phyloP scores from a whole-genome alignment of 2,329 filamentous ascomycete species.

The Diaporthe sp. region DNA sequence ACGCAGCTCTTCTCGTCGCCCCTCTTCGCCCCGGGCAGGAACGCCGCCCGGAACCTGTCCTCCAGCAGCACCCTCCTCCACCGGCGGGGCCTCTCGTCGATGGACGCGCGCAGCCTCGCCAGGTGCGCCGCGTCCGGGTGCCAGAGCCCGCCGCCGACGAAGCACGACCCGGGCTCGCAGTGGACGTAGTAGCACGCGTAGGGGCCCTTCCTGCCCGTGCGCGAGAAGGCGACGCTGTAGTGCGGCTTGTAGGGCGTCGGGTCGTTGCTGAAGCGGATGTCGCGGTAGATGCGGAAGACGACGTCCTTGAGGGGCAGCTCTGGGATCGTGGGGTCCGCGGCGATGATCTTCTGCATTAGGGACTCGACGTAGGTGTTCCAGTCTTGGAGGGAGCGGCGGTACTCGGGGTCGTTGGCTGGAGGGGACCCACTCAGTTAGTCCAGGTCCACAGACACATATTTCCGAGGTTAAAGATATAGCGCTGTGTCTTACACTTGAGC shows the following conservation, averaged over 20 bases:
- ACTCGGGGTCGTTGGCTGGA: constrained; percentile 83
- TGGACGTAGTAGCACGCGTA: constrained; percentile 94
- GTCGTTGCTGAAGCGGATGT: constrained; percentile 87
- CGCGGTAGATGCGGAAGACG: constrained; percentile 89
- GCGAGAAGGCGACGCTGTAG: constrained; percentile 89
- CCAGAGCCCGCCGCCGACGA: constrained; percentile 88
- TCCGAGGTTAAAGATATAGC: not conserved
- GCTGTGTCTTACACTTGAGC: constrained; percentile 65
- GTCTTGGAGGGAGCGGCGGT: constrained; percentile 82
- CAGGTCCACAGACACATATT: rapidly evolving
- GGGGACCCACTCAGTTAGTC: constrained; percentile 24
- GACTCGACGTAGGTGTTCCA: constrained; percentile 84
- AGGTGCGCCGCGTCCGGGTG: constrained; percentile 79
- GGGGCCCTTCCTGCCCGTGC: constrained; percentile 87
- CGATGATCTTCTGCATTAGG: constrained; percentile 78
- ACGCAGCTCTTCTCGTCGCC: constrained; percentile 71
- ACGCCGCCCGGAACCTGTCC: constrained; percentile 72
- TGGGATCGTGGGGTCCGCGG: constrained; percentile 84
- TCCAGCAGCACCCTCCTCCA: constrained; percentile 78
- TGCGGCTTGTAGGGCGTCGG: constrained; percentile 91
- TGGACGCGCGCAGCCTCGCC: constrained; percentile 76
- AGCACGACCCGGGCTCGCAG: constrained; percentile 78
- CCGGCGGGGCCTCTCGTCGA: constrained; percentile 79
- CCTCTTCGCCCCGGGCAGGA: constrained; percentile 70
- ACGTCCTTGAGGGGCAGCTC: constrained; percentile 89